Evolutionary conservation across 75 land plant genomes (phyloP).

Genomic region (Pseudotsuga menziesii): DNA sequence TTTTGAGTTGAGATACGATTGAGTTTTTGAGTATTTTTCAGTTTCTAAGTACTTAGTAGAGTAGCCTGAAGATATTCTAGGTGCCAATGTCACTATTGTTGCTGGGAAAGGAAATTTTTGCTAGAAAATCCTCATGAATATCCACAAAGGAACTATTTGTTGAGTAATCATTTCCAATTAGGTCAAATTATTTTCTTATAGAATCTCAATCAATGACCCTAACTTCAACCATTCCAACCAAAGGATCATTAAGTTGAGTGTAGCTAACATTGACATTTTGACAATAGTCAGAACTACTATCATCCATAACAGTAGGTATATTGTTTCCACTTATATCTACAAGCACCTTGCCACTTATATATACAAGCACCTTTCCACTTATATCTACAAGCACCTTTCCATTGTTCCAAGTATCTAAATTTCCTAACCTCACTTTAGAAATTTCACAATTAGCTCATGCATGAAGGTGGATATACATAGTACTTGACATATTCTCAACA

Average conservation of each 20-base stretch:
- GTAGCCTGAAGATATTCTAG: neutral
- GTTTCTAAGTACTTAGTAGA: neutral
- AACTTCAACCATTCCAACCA: neutral
- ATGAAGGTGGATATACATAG: neutral
- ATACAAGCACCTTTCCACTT: too few relatives aligned
- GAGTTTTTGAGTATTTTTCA: neutral
- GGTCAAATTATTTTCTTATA: neutral
- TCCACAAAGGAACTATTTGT: slow-evolving; percentile 6
- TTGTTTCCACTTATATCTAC: slow-evolving; percentile 4
- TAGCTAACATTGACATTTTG: neutral
- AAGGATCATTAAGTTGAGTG: neutral
- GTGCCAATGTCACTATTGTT: neutral
- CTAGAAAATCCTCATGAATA: slow-evolving; percentile 8
- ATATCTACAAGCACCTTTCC: too few relatives aligned
- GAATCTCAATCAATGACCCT: neutral
- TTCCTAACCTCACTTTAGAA: slow-evolving; percentile 2
- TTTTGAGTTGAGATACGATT: neutral
- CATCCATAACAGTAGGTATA: neutral
- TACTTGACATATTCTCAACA: neutral
- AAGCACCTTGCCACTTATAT: slow-evolving; percentile 5
- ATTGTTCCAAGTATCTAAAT: slow-evolving; percentile 4
- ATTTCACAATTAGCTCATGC: neutral
- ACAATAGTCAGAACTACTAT: neutral
- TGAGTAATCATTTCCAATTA: neutral
- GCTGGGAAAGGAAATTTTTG: neutral